phyloP scores from a whole-genome alignment of 225 moss, liverwort and hornwort genomes.

The Antitrichia curtipendula region DNA sequence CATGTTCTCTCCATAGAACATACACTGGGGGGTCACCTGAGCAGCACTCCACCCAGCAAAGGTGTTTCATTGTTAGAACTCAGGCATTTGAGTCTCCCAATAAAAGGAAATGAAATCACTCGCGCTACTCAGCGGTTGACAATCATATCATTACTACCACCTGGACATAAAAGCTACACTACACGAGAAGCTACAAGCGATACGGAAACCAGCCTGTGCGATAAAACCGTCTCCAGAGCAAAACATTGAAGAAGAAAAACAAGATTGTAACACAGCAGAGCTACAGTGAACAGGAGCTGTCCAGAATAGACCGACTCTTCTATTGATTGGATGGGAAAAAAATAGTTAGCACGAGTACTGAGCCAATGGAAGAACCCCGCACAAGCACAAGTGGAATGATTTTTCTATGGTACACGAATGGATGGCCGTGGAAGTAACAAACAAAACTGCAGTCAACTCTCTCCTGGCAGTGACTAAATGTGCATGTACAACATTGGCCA shows the following conservation, averaged over 20 bases:
- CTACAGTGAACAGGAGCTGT: neutral
- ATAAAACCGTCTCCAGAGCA: neutral
- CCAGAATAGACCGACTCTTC: neutral
- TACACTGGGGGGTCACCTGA: neutral
- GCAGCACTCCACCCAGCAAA: neutral
- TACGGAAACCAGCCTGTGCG: neutral
- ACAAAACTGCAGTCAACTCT: constrained; percentile 11
- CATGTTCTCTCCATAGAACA: neutral
- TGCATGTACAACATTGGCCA: constrained; percentile 1
- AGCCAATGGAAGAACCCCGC: neutral
- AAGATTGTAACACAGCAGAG: neutral
- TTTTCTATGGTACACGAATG: constrained; percentile 10
- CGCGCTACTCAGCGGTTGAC: neutral
- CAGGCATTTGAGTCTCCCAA: neutral
- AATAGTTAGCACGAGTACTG: neutral
- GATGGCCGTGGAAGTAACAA: neutral
- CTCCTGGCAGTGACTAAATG: neutral
- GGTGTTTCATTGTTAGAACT: neutral
- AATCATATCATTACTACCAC: neutral
- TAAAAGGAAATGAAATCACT: neutral
- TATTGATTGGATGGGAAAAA: neutral
- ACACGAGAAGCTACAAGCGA: neutral
- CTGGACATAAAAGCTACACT: neutral
- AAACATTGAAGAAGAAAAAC: neutral
- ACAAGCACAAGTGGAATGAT: neutral